Evolutionary conservation across 2,329 filamentous ascomycete species (phyloP), one percentile per base, ranked within the genome.

Genomic region (Geosmithia putterillii): DNA sequence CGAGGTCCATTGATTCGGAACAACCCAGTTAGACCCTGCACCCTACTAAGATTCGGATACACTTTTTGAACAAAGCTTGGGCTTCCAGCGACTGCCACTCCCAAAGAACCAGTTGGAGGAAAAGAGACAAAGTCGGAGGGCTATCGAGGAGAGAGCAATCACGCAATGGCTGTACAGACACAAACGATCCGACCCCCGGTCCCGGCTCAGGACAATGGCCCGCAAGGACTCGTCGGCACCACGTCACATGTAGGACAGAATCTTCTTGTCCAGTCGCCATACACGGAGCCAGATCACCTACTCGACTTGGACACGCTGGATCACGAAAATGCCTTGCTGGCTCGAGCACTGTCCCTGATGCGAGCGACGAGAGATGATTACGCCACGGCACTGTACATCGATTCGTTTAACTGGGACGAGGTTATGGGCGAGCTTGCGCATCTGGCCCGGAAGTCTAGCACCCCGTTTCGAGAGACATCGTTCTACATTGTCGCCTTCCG

Each of bases 401-500:
- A 80, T 2, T 79, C 79, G 0, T 89, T 95, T 65, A 94, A 94
- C 61, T 92, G 86, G 80, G 48, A 58, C 3, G 64, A 74, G 37
- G 70, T 87, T 14, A 66, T 92, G 10, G 61, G 65, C 4, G 64
- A 73, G 25, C 62, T 92, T 42, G 69, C 64, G 45, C 55, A 65
- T 2, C 65, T 88, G 3, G 63, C 68, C 10, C 51, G 53, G 3
- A 57, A 63, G 8, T 70, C 59, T 14, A 39, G 38, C 7, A 62
- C 62, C 6, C 47, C 45, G 2, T 90, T 83, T 78, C 72, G 67
- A 43, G 66, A 71, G 46, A 73, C 71, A 41, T 71, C 67, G 22
- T 94, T 90, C 65, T 94, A 90, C 62, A 79, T 92, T 44, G 87
- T 95, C 36, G 81, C 81, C 4, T 95, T 95, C 62, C 75, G 86